phyloP scores from a whole-genome alignment of 768 basidiomycete genomes.

The Daedaleopsis sinensis region DNA sequence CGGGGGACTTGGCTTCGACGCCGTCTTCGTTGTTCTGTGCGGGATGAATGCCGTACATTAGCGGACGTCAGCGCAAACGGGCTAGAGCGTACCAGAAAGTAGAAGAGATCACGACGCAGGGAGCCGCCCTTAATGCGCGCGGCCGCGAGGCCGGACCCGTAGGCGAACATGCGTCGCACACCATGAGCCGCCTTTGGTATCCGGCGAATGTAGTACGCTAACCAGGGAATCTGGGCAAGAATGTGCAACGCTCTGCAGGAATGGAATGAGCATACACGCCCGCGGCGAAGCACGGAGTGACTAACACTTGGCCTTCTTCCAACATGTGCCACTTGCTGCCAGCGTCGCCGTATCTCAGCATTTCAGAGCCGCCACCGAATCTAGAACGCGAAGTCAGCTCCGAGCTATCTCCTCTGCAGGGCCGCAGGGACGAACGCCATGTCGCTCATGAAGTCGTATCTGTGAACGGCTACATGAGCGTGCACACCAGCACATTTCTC shows the following conservation, averaged over 20 bases:
- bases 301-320: background rate
- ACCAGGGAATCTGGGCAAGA: too few species aligned
- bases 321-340: background rate
- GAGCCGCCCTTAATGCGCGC: background rate
- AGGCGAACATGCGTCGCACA: background rate
- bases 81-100: background rate
- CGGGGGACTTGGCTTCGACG: background rate
- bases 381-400: constrained; percentile 11
- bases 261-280: background rate
- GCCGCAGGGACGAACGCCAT: constrained; percentile 37
- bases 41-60: too few species aligned
- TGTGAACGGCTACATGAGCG: constrained; percentile 29
- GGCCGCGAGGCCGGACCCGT: background rate
- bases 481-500: constrained; percentile 36
- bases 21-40: constrained; percentile 23
- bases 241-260: background rate
- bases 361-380: constrained; percentile 32
- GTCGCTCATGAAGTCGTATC: constrained; percentile 53
- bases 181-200: background rate
- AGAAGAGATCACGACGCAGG: background rate
- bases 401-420: background rate
- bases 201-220: too few species aligned
- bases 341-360: constrained; percentile 25
- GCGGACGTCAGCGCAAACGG: background rate
- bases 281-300: background rate